Evolutionary conservation across 2,329 filamentous ascomycete genomes (phyloP).

Genomic region (Ophidiomyces ophidiicola): DNA sequence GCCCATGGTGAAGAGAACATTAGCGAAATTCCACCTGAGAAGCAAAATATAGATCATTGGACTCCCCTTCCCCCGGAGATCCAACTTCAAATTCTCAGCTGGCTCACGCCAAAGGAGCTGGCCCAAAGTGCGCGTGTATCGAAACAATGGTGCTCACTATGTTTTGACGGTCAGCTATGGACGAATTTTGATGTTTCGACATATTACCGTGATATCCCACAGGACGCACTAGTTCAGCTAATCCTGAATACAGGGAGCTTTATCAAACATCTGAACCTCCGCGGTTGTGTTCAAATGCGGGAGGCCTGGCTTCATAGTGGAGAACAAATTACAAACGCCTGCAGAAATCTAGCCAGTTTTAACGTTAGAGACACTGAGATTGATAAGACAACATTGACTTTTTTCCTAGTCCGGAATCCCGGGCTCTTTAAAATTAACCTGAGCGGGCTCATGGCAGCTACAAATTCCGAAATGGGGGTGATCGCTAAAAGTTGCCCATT

Average conservation of each 20-base stretch:
- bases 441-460: slow-evolving; percentile 65
- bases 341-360: slow-evolving; percentile 74
- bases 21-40: slow-evolving; percentile 17
- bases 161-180: slow-evolving; percentile 94
- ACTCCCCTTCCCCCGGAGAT: slow-evolving; percentile 69
- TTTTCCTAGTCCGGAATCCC: slow-evolving; percentile 65
- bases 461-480: slow-evolving; percentile 74
- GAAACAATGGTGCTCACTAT: slow-evolving; percentile 65
- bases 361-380: slow-evolving; percentile 84
- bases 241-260: slow-evolving; percentile 79
- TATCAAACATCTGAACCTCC: slow-evolving; percentile 75
- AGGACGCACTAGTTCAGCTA: slow-evolving; percentile 69
- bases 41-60: slow-evolving; percentile 57
- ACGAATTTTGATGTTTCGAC: slow-evolving; percentile 68
- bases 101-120: slow-evolving; percentile 67
- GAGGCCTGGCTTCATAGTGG: slow-evolving; percentile 66
- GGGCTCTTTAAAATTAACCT: slow-evolving; percentile 75
- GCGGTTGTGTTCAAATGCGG: slow-evolving; percentile 80
- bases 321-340: slow-evolving; percentile 58
- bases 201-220: slow-evolving; percentile 79
- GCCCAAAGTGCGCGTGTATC: slow-evolving; percentile 66
- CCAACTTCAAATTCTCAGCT: slow-evolving; percentile 62
- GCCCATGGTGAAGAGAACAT: slow-evolving; percentile 13
- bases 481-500: slow-evolving; percentile 69
- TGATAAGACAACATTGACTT: slow-evolving; percentile 64